Evolutionary conservation across 1,284 basidiomycete genomes (phyloP).

Genomic region (Vanrija pseudolonga): DNA sequence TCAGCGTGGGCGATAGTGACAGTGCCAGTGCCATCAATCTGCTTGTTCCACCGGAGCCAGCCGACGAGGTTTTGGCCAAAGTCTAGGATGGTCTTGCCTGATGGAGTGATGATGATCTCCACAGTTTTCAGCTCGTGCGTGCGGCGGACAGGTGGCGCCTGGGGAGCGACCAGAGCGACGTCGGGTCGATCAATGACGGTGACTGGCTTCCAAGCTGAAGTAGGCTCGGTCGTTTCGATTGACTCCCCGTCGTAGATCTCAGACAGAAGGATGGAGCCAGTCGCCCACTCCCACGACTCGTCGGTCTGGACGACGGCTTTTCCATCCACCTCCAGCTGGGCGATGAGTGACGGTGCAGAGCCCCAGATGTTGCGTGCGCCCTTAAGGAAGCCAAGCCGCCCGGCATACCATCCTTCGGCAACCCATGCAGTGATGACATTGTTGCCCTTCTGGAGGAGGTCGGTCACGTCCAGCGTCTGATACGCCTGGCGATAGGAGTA

Average conservation of each 20-base stretch:
- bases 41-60: conserved; percentile 23
- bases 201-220: background rate
- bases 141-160: conserved; percentile 33
- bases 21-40: background rate
- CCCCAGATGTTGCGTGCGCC: conserved; percentile 31
- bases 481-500: conserved; percentile 38
- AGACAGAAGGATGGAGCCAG: conserved; percentile 18
- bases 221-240: conserved; percentile 17
- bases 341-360: conserved; percentile 20
- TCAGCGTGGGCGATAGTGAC: conserved; percentile 29
- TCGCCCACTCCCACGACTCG: conserved; percentile 21
- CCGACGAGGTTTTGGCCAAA: conserved; percentile 44
- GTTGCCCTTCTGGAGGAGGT: conserved; percentile 18
- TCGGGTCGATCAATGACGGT: conserved; percentile 15
- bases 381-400: conserved; percentile 20
- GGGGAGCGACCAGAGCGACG: conserved; percentile 22
- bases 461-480: conserved; percentile 33
- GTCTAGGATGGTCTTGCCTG: conserved; percentile 33
- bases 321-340: conserved; percentile 31
- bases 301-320: conserved; percentile 16
- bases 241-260: conserved; percentile 41
- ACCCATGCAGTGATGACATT: conserved; percentile 28
- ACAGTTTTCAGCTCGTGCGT: conserved; percentile 17
- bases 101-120: conserved; percentile 28
- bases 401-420: conserved; percentile 40